Conservation (phyloP, 331 rosid genomes). For the Telfairia occidentalis region DNA sequence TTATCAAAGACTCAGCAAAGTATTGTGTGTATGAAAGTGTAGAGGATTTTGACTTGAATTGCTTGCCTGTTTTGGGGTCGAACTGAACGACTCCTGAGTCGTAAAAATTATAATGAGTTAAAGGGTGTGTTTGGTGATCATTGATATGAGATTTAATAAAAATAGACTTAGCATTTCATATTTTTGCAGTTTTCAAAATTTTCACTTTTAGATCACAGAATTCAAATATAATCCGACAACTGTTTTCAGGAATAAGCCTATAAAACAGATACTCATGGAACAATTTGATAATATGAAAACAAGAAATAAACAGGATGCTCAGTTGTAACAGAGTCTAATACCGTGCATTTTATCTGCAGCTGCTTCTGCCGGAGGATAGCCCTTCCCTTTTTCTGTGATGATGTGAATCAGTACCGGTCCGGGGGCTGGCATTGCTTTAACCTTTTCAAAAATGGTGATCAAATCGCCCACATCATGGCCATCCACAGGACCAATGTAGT, state of each 20-base stretch:
- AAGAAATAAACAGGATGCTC: background rate
- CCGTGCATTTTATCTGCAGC: constrained; percentile 77
- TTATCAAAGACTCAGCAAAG: constrained; percentile 70
- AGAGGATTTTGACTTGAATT: constrained; percentile 47
- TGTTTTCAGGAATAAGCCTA: too few relatives aligned
- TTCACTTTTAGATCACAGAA: too few relatives aligned
- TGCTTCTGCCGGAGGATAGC: constrained; percentile 74
- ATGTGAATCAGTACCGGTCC: constrained; percentile 73
- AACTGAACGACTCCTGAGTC: constrained; percentile 68
- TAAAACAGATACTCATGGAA: too few relatives aligned
- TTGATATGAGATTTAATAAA: too few relatives aligned
- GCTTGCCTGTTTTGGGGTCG: constrained; percentile 67
- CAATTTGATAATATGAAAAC: too few relatives aligned
- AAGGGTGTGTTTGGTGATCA: too few relatives aligned
- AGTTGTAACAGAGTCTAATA: constrained; percentile 18
- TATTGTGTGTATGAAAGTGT: constrained; percentile 70
- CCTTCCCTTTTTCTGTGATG: constrained; percentile 77
- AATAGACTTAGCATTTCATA: too few relatives aligned
- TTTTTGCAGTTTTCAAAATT: too few relatives aligned
- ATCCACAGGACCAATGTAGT: constrained; percentile 78
- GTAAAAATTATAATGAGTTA: background rate
- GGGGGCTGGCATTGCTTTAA: constrained; percentile 48
- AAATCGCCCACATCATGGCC: constrained; percentile 65
- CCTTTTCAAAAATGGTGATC: constrained; percentile 46
- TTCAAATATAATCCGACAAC: too few relatives aligned